phyloP scores from a whole-genome alignment of 371 early-diverging fungal genomes.

The Syncephalastrum monosporum region DNA sequence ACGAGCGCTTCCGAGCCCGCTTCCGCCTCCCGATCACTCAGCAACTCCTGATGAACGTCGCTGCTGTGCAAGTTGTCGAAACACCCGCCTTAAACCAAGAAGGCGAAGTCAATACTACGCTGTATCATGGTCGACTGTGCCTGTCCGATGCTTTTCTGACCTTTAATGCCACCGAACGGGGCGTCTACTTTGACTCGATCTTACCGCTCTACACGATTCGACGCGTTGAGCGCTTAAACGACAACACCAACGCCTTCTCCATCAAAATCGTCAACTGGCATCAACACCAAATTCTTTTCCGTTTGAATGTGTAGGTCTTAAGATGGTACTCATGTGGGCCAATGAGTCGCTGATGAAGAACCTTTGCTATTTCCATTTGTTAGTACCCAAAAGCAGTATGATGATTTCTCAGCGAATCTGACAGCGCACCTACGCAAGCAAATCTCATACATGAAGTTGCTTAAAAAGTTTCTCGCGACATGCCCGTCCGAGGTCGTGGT shows the following conservation, averaged over 20 bases:
- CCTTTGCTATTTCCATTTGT: neutral
- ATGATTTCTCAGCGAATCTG: slow-evolving; percentile 53
- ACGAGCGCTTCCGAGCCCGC: slow-evolving; percentile 70
- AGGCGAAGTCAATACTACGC: slow-evolving; percentile 10
- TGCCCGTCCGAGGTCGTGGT: slow-evolving; percentile 77
- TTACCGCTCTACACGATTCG: slow-evolving; percentile 90
- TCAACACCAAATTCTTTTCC: slow-evolving; percentile 50
- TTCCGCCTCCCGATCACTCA: slow-evolving; percentile 75
- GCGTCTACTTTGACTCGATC: slow-evolving; percentile 59
- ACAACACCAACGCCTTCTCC: slow-evolving; percentile 34
- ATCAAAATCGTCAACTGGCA: slow-evolving; percentile 68
- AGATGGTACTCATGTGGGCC: neutral
- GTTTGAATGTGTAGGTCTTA: slow-evolving; percentile 28
- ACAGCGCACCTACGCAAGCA: slow-evolving; percentile 56
- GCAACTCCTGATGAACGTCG: slow-evolving; percentile 56
- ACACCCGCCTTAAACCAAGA: slow-evolving; percentile 25
- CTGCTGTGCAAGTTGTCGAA: slow-evolving; percentile 25
- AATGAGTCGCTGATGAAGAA: no score
- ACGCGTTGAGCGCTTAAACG: slow-evolving; percentile 78
- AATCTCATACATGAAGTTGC: slow-evolving; percentile 71
- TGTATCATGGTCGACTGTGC: slow-evolving; percentile 64
- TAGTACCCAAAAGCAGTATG: slow-evolving; percentile 35
- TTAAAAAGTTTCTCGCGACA: slow-evolving; percentile 81
- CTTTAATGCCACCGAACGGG: slow-evolving; percentile 63
- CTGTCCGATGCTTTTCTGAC: slow-evolving; percentile 86